phyloP scores from a whole-genome alignment of 345 rosid species.

The Carallia pectinifolia region DNA sequence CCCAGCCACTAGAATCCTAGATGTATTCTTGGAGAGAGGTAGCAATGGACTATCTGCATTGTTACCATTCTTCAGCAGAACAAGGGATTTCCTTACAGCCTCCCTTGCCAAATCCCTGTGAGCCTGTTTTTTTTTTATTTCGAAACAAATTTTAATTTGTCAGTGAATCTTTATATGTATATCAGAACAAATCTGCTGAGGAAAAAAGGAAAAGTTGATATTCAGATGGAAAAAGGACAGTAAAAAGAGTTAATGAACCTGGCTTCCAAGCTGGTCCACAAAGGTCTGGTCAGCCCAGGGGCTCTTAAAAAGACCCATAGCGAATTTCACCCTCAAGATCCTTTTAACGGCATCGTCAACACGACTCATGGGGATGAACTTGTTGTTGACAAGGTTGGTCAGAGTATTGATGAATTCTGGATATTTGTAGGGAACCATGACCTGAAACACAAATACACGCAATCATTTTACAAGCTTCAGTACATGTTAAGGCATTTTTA shows the following conservation, averaged over 20 bases:
- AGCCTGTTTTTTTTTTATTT: not conserved
- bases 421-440: slow-evolving; percentile 64
- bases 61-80: slow-evolving; percentile 24
- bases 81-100: slow-evolving; percentile 32
- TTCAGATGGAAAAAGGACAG: no score
- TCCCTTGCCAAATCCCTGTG: slow-evolving; percentile 27
- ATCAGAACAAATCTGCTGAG: not conserved
- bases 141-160: not conserved
- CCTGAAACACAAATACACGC: slow-evolving; percentile 26
- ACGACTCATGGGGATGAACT: slow-evolving; percentile 53
- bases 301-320: slow-evolving; percentile 67
- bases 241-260: slow-evolving; percentile 29
- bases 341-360: slow-evolving; percentile 73
- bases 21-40: slow-evolving; percentile 20
- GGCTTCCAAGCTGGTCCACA: slow-evolving; percentile 48
- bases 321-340: slow-evolving; percentile 74
- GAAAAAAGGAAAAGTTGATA: no score
- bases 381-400: slow-evolving; percentile 40
- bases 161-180: not conserved
- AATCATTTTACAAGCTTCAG: not conserved
- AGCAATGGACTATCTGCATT: slow-evolving; percentile 3
- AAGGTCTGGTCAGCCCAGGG: slow-evolving; percentile 55
- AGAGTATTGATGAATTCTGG: slow-evolving; percentile 48
- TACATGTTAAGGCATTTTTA: no score
- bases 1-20: slow-evolving; percentile 18